A percentile compares a stretch with the other conserved stretches of the same genome.
These are phyloP conservation scores for Pythium pyrilobum DNA, from an alignment of 352 stramenopile genomes.

Conservation along the genomic window DNA sequence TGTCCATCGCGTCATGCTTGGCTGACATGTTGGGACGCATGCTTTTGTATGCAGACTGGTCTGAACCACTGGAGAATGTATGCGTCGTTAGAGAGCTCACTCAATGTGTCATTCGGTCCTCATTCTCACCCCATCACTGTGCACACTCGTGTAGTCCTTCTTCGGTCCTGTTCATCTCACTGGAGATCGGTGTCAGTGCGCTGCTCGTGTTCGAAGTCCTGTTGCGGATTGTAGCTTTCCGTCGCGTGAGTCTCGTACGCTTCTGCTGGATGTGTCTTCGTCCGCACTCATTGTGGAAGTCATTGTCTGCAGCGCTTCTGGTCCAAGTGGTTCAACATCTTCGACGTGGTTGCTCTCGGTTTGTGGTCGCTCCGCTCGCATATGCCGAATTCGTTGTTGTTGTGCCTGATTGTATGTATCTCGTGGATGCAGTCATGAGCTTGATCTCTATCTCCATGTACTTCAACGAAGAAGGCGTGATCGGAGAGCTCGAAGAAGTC, in stretches of 20 bases:
- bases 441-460: constrained; percentile 76
- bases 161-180: constrained; percentile 72
- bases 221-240: constrained; percentile 78
- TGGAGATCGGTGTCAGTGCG: constrained; percentile 71
- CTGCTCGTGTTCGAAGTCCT: constrained; percentile 77
- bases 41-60: constrained; percentile 33
- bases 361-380: neutral
- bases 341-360: constrained; percentile 76
- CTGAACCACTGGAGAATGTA: constrained; percentile 76
- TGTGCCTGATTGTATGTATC: neutral
- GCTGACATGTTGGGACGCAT: neutral
- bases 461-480: constrained; percentile 77
- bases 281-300: neutral
- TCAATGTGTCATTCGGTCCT: neutral
- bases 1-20: neutral
- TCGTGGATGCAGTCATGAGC: constrained; percentile 59
- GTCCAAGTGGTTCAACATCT: constrained; percentile 84
- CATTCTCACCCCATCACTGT: neutral
- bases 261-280: neutral
- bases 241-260: constrained; percentile 32
- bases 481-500: constrained; percentile 82
- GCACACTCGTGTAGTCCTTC: constrained; percentile 41
- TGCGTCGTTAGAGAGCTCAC: constrained; percentile 2
- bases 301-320: constrained; percentile 50
- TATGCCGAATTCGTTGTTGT: neutral